Evolutionary conservation across 2,329 filamentous ascomycete genomes (phyloP), one percentile per base, ranked within the genome.

Genomic region (Colletotrichum sojae): DNA sequence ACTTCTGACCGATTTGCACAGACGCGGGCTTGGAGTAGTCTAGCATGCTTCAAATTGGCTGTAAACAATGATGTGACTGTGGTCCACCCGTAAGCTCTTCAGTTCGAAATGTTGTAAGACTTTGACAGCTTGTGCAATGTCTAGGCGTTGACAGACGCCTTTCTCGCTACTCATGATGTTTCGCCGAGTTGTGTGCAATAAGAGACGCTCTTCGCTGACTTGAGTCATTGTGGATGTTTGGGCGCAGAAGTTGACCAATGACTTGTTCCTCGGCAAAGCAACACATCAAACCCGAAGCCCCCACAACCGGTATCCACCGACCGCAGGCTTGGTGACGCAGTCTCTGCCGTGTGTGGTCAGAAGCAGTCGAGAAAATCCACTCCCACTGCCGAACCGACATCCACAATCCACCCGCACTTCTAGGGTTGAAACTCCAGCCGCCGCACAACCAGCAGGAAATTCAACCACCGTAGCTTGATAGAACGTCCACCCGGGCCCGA

Each of bases 401-500:
- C 27, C 27, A 43, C n/a, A 13, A 20, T 15, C 40, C 43, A 18
- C 45, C 56, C 45, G 3, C 56, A 22, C n/a, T 12, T 4, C 46
- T 61, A 53, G 58, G 58, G 58, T 45, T 53, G 5, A 45, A 1
- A 27, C 45, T 18, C 5, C 12, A 16, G 27, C 9, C 31, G 48
- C 58, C 46, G 36, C 58, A 61, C 58, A 61, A 16, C 58, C 31
- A 15, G 15, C 46, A 13, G 40, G 1, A 39, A 49, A 22, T 36
- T 27, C 22, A n/a, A 18, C 27, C 27, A 10, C n/a, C 2, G 1
- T 13, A 31, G 36, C 3, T 36, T 53, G 9, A 69, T 69, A 57
- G 1, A 0, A 0, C 2, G 1, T 4, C 6, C 18, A 1, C 6
- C 3, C 9, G 20, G 2, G 36, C n/a, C 6, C 6, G 9, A 36